phyloP scores from a whole-genome alignment of 1,284 basidiomycete species.

The Naganishia albida region DNA sequence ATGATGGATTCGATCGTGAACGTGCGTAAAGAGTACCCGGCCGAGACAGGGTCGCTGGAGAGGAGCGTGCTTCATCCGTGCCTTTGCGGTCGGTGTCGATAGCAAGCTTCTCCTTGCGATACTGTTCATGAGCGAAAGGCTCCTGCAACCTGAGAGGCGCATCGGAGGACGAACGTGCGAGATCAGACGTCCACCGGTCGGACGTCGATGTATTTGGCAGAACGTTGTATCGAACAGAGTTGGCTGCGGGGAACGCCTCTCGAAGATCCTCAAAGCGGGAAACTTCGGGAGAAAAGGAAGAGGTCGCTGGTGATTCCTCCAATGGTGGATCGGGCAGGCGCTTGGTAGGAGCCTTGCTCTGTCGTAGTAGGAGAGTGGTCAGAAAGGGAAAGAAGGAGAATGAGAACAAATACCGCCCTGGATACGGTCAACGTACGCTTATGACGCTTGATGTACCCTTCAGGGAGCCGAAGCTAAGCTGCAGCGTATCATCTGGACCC shows the following conservation, averaged over 20 bases:
- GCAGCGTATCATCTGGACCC: no score
- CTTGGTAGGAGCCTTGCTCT: neutral
- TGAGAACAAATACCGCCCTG: no score
- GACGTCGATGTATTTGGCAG: neutral
- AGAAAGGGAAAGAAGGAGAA: neutral
- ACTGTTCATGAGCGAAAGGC: neutral
- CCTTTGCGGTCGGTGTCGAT: neutral
- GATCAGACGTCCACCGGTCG: neutral
- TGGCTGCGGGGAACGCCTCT: slow-evolving; percentile 1
- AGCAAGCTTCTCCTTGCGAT: neutral
- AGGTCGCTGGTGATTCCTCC: slow-evolving; percentile 11
- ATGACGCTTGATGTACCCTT: no score
- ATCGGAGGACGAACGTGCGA: neutral
- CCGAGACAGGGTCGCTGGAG: neutral
- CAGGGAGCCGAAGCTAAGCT: no score
- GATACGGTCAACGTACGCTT: no score
- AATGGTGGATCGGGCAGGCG: slow-evolving; percentile 12
- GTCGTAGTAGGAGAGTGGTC: neutral
- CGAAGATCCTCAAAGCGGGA: slow-evolving; percentile 14
- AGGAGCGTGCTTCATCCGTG: neutral
- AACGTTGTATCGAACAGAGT: neutral
- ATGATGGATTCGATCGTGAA: slow-evolving; percentile 30
- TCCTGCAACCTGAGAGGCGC: neutral
- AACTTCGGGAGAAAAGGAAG: neutral
- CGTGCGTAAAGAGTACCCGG: slow-evolving; percentile 13